phyloP scores from a whole-genome alignment of 2,329 filamentous ascomycete species.

The Colletotrichum sansevieriae region DNA sequence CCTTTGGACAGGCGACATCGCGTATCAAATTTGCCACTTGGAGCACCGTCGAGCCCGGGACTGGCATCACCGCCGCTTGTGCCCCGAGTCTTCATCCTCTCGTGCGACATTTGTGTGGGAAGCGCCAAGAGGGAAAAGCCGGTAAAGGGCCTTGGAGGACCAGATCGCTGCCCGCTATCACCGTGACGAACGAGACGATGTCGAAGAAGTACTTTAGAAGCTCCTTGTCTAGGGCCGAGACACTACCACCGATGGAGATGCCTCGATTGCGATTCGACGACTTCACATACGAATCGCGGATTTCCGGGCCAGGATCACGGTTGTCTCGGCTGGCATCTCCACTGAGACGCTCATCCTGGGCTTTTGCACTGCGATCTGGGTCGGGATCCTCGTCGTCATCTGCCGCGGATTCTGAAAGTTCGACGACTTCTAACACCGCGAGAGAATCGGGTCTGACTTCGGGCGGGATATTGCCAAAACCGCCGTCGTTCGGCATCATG shows the following conservation, averaged over 20 bases:
- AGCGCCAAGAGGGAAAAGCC: neutral
- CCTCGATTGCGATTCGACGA: conserved; percentile 36
- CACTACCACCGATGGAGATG: conserved; percentile 6
- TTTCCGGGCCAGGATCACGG: conserved; percentile 20
- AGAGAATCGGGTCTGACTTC: neutral
- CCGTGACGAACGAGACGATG: neutral
- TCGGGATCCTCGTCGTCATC: neutral
- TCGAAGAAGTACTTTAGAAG: conserved; percentile 5
- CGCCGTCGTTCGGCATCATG: conserved; percentile 30
- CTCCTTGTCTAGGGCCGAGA: neutral
- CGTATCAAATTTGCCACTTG: conserved; percentile 57
- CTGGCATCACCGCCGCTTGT: conserved; percentile 55
- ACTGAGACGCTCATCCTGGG: conserved; percentile 15
- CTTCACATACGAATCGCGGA: conserved; percentile 31
- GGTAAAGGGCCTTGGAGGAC: neutral
- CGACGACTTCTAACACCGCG: neutral
- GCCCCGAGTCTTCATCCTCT: conserved; percentile 55
- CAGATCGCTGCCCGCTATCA: neutral
- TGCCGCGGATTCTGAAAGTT: neutral
- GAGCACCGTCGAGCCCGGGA: conserved; percentile 58
- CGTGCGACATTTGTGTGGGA: conserved; percentile 8
- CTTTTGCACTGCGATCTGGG: conserved; percentile 1
- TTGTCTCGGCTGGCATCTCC: neutral
- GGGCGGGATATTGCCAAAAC: neutral
- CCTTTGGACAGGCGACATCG: conserved; percentile 45